A percentile compares a stretch with the other conserved stretches of the same genome.
phyloP scores from a whole-genome alignment of 768 basidiomycete species.

The Auriculariales sp. region DNA sequence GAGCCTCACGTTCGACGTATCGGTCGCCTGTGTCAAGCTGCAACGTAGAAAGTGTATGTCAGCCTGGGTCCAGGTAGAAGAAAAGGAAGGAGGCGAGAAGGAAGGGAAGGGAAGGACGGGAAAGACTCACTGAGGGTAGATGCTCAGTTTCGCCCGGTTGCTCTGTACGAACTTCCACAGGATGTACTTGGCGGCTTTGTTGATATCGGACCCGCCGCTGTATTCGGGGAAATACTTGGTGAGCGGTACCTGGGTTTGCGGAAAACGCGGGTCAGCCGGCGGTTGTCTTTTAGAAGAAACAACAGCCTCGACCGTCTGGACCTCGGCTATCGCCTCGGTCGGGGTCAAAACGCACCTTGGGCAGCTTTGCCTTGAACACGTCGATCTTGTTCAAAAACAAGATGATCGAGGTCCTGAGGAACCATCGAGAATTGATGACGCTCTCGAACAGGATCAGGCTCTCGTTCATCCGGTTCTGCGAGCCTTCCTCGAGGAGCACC shows the following conservation, averaged over 20 bases:
- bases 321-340: too few relatives aligned
- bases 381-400: slow-evolving; percentile 62
- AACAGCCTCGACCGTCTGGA: too few relatives aligned
- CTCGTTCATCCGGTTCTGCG: slow-evolving; percentile 62
- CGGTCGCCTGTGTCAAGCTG: slow-evolving; percentile 78
- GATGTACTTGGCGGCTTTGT: slow-evolving; percentile 90
- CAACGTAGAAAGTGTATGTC: not conserved
- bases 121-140: slow-evolving; percentile 73
- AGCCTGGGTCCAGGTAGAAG: too few relatives aligned
- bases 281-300: too few relatives aligned
- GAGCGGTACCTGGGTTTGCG: slow-evolving; percentile 40
- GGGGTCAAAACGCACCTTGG: slow-evolving; percentile 30
- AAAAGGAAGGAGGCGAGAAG: not conserved
- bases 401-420: slow-evolving; percentile 50
- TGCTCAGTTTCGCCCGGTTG: slow-evolving; percentile 67
- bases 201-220: slow-evolving; percentile 77
- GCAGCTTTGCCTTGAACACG: slow-evolving; percentile 61
- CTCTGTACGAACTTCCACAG: slow-evolving; percentile 92
- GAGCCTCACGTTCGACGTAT: slow-evolving; percentile 67
- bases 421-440: slow-evolving; percentile 72
- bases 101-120: not conserved
- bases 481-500: not conserved
- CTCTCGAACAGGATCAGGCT: slow-evolving; percentile 62
- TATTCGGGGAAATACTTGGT: slow-evolving; percentile 78
- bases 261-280: not conserved